Base-by-base conservation (phyloP, 2,329 filamentous ascomycete species). In the Lachnellula cervina region DNA sequence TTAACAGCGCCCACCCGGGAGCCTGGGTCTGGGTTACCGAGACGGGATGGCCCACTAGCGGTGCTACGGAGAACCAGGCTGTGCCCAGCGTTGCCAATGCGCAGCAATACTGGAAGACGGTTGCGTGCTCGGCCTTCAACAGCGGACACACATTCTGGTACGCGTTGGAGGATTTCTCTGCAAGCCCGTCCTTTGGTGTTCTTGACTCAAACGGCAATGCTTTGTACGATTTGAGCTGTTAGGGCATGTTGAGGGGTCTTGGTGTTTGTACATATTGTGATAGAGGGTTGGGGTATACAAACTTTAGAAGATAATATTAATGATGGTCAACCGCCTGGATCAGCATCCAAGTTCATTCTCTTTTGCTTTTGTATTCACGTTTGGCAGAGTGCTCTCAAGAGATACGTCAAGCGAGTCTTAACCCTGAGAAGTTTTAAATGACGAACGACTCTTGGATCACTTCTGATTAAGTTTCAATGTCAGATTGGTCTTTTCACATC, bases 11-110 rank as follows among this genome's bases (percentile, higher is more conserved):
- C 47, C 76, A 77, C 62, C 68, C 69, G 28, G 76, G 74, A 64
- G 81, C 81, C 73, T 77, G 76, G 59, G 76, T 85, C 64, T 83
- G 82, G 78, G 74, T 84, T 47, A 83, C 81, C 19, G 83, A 87
- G 76, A 85, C 81, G 13, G 84, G 84, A 65, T 88, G 83, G 84
- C 84, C 85, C 50, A 73, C 76, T 49, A 71, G 68, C 37, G 85
- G 85, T 40, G 67, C 73, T 11, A 73, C 74, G 50, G 79, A 77
- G 71, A 81, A 82, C 51, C 62, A 77, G 69, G 84, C 80, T 52
- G 76, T 78, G 9, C 68, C 85, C 49, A 80, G 74, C 59, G 70
- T 79, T 32, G 69, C 74, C 34, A 87, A 87, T 68, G 81, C 84
- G 58, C 77, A 83, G 74, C 76, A 73, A 60, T 88, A 84, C 77